phyloP scores from a whole-genome alignment of 2,329 filamentous ascomycete species.

The Talaromyces pinophilus region DNA sequence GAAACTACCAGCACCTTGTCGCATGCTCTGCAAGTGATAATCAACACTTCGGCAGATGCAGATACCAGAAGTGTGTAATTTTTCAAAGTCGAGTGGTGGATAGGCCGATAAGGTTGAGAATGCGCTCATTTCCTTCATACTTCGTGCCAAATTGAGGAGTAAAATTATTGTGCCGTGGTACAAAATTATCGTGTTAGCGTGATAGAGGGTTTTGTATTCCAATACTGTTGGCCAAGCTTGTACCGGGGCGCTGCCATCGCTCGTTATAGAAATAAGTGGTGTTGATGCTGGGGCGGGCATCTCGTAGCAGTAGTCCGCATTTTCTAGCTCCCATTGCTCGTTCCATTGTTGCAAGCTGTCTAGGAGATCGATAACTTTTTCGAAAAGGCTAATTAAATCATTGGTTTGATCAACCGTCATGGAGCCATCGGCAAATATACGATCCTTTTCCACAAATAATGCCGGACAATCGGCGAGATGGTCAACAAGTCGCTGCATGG shows the following conservation, averaged over 20 bases:
- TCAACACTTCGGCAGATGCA: slow-evolving; percentile 19
- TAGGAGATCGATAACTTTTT: not conserved
- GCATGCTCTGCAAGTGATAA: slow-evolving; percentile 21
- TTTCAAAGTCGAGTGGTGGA: not conserved
- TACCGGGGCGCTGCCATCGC: not conserved
- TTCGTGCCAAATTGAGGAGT: not conserved
- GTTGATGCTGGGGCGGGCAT: not conserved
- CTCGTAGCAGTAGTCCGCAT: slow-evolving; percentile 11
- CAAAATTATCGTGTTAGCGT: slow-evolving; percentile 8
- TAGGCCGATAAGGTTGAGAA: not conserved
- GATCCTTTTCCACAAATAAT: slow-evolving; percentile 15
- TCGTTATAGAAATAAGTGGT: not conserved
- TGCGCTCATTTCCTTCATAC: not conserved
- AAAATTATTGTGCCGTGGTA: slow-evolving; percentile 13
- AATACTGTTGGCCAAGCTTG: slow-evolving; percentile 19
- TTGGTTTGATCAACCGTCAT: not conserved
- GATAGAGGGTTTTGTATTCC: slow-evolving; percentile 16
- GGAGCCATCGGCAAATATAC: not conserved
- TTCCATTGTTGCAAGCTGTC: slow-evolving; percentile 16
- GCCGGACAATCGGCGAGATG: slow-evolving; percentile 13
- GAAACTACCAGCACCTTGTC: slow-evolving; percentile 19
- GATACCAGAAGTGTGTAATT: not conserved
- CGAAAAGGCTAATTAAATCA: not conserved
- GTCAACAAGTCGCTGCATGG: slow-evolving; percentile 15
- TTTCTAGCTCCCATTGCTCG: slow-evolving; percentile 14